Percentiles rank a stretch among this genome's conserved stretches.
These are phyloP conservation scores for Penicillium sp. DNA, from an alignment of 2,329 filamentous ascomycete species.

Conservation along the genomic window DNA sequence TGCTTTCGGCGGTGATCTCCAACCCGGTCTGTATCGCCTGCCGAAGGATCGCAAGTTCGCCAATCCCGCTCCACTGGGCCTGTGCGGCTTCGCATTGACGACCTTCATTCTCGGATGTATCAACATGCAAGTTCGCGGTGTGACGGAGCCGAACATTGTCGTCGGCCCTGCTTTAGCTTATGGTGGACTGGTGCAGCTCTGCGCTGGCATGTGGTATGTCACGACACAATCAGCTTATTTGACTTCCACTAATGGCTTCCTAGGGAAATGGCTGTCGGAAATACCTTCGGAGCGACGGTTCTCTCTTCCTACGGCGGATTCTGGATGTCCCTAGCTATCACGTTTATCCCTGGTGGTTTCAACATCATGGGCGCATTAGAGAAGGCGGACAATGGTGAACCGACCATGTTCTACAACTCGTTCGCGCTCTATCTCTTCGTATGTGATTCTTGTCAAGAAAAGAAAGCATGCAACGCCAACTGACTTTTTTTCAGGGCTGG, in stretches of 20 bases:
- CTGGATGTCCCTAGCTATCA: conserved; percentile 72
- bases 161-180: conserved; percentile 69
- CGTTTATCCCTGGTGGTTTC: conserved; percentile 66
- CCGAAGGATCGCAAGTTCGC: conserved; percentile 66
- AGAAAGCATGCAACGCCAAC: neutral
- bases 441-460: neutral
- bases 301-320: conserved; percentile 77
- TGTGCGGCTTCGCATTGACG: conserved; percentile 73
- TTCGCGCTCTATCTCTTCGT: conserved; percentile 67
- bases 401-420: conserved; percentile 54
- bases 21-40: conserved; percentile 64
- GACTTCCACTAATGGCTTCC: neutral
- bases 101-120: conserved; percentile 75
- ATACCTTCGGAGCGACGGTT: conserved; percentile 77
- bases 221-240: neutral
- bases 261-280: conserved; percentile 77
- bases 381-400: conserved; percentile 28
- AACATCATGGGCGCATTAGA: conserved; percentile 55
- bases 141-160: conserved; percentile 63
- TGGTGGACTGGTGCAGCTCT: conserved; percentile 71
- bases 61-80: conserved; percentile 73
- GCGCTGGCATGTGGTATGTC: conserved; percentile 76
- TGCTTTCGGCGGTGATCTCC: conserved; percentile 68
- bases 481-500: conserved; percentile 56
- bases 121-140: conserved; percentile 64